These are phyloP conservation scores for Fusarium penzigii DNA, from an alignment of 2,329 filamentous ascomycete species.

Conservation along the genomic window DNA sequence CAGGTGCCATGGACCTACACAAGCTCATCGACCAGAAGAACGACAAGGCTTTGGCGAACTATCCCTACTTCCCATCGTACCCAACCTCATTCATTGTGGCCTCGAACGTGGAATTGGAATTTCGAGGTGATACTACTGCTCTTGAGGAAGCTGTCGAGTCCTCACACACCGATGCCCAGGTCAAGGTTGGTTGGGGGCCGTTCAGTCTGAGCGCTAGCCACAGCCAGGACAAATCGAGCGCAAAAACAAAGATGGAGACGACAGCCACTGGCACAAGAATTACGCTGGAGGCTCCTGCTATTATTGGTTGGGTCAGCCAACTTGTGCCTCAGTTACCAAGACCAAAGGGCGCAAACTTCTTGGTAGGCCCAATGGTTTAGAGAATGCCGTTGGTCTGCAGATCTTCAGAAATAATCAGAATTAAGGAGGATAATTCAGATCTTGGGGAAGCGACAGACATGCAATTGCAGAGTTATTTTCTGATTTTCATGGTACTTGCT, in stretches of 20 bases:
- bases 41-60: neutral
- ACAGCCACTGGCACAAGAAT: slow-evolving; percentile 4
- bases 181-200: slow-evolving; percentile 2
- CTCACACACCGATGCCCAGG: neutral
- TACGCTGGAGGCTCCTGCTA: neutral
- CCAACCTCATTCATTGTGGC: slow-evolving; percentile 7
- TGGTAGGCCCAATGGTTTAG: neutral
- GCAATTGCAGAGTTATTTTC: no score
- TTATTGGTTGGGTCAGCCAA: neutral
- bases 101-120: slow-evolving; percentile 1
- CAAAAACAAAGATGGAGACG: slow-evolving; percentile 6
- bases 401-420: neutral
- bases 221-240: neutral
- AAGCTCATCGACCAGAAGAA: neutral
- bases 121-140: slow-evolving; percentile 1
- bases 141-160: slow-evolving; percentile 1
- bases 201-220: slow-evolving; percentile 1
- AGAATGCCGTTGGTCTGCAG: neutral
- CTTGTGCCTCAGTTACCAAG: slow-evolving; percentile 1
- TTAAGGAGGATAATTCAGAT: no score
- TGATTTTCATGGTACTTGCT: no score
- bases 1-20: no score
- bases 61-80: slow-evolving; percentile 4
- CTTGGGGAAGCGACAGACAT: no score
- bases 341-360: neutral